Conservation (phyloP, 2,329 filamentous ascomycete species). For the Botrytis pseudocinerea region DNA sequence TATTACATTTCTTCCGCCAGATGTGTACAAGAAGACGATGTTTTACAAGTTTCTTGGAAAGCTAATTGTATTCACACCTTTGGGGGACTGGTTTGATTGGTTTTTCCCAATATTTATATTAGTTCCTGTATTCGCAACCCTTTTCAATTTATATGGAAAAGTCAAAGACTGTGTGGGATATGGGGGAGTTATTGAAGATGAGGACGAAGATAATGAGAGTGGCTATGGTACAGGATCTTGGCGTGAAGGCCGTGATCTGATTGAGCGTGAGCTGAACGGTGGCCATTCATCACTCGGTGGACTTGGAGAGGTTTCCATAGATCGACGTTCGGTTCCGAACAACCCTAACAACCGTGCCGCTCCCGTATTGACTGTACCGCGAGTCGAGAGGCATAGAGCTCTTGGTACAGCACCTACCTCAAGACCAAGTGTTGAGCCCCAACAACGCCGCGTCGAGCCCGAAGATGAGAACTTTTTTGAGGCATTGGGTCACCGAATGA, state of each 20-base stretch:
- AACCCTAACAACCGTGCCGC: constrained; percentile 36
- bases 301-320: constrained; percentile 36
- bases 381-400: constrained; percentile 38
- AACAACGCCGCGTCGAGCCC: constrained; percentile 48
- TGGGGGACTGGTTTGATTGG: constrained; percentile 82
- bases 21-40: constrained; percentile 72
- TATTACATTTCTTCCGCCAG: constrained; percentile 77
- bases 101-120: constrained; percentile 88
- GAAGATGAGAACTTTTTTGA: constrained; percentile 83
- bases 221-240: constrained; percentile 79
- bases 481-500: constrained; percentile 79
- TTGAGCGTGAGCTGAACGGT: constrained; percentile 79
- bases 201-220: constrained; percentile 62
- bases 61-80: constrained; percentile 77
- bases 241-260: constrained; percentile 88
- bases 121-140: constrained; percentile 77
- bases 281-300: constrained; percentile 58
- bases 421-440: constrained; percentile 30
- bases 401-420: constrained; percentile 38
- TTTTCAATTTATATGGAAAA: constrained; percentile 87
- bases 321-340: constrained; percentile 34
- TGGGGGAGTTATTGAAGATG: constrained; percentile 73
- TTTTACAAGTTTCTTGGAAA: constrained; percentile 87
- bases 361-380: constrained; percentile 36
- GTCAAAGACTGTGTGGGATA: constrained; percentile 75